A percentile compares a stretch with the other conserved stretches of the same genome.
Conservation (phyloP, 306 rosid species). For the Arachis stenosperma region DNA sequence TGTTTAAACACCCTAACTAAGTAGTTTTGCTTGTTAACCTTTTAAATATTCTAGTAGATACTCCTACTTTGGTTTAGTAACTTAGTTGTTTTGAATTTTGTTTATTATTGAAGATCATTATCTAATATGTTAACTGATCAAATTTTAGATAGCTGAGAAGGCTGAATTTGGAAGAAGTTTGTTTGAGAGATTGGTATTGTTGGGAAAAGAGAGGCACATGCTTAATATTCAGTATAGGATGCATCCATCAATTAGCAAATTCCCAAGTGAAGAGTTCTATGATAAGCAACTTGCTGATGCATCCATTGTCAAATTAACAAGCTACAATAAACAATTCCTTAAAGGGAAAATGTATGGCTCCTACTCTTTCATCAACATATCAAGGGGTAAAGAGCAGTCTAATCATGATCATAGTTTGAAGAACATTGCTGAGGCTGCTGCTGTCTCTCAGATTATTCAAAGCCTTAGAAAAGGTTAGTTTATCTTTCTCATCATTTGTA, state of each 20-base stretch:
- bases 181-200: constrained; percentile 48
- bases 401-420: constrained; percentile 21
- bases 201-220: constrained; percentile 42
- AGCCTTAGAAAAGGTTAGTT: constrained; percentile 48
- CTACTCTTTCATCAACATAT: constrained; percentile 44
- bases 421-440: constrained; percentile 57
- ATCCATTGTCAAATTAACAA: constrained; percentile 22
- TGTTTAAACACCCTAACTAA: no score
- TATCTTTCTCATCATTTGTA: not conserved
- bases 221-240: constrained; percentile 53
- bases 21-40: no score
- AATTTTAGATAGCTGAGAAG: constrained; percentile 37
- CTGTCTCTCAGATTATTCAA: constrained; percentile 45
- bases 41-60: not conserved
- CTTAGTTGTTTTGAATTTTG: not conserved
- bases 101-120: not conserved
- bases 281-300: constrained; percentile 39
- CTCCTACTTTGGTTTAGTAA: not conserved
- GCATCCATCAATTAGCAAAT: constrained; percentile 56
- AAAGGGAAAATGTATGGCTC: constrained; percentile 36
- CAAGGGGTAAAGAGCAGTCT: constrained; percentile 44
- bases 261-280: constrained; percentile 50
- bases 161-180: constrained; percentile 59
- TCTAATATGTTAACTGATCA: not conserved
- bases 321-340: constrained; percentile 34